Evolutionary conservation across 1,284 basidiomycete genomes (phyloP).

Genomic region (Phylloboletellus chloephorus): DNA sequence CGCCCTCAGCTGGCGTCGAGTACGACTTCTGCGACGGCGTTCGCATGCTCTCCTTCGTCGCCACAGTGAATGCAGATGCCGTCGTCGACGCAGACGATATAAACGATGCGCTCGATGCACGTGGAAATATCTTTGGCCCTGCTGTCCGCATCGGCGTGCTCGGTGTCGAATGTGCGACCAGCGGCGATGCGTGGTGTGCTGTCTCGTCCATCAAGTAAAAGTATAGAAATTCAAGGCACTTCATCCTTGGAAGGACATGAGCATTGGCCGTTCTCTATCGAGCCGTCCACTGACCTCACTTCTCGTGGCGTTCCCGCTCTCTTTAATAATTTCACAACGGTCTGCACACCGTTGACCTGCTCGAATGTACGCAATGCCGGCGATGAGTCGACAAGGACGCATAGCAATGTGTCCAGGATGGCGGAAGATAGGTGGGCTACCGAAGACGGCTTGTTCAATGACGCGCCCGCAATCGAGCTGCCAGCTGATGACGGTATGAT

Average conservation of each 20-base stretch:
- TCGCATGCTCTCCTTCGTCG: constrained; percentile 27
- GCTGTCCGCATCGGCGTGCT: constrained; percentile 24
- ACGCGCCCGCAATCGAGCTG: constrained; percentile 10
- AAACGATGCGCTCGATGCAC: constrained; percentile 32
- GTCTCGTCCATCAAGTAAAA: constrained; percentile 86
- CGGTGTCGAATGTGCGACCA: constrained; percentile 18
- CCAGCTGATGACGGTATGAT: constrained; percentile 20
- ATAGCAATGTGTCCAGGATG: constrained; percentile 77
- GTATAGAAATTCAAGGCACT: constrained; percentile 88
- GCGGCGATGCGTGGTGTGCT: constrained; percentile 18
- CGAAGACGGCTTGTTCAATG: constrained; percentile 25
- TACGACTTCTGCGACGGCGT: constrained; percentile 31
- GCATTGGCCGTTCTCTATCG: background rate
- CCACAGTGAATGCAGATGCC: constrained; percentile 39
- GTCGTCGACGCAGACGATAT: constrained; percentile 33
- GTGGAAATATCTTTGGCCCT: constrained; percentile 24
- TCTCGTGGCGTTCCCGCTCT: constrained; percentile 75
- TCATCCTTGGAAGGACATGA: constrained; percentile 60
- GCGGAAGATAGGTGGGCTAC: constrained; percentile 47
- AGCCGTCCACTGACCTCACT: constrained; percentile 57
- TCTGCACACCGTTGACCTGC: constrained; percentile 66
- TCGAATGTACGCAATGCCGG: constrained; percentile 72
- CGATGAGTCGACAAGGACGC: constrained; percentile 78
- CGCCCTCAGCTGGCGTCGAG: constrained; percentile 17
- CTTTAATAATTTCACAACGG: constrained; percentile 78